These are phyloP conservation scores for Cladosporium sp. DNA, from an alignment of 2,329 filamentous ascomycete species.

Conservation along the genomic window DNA sequence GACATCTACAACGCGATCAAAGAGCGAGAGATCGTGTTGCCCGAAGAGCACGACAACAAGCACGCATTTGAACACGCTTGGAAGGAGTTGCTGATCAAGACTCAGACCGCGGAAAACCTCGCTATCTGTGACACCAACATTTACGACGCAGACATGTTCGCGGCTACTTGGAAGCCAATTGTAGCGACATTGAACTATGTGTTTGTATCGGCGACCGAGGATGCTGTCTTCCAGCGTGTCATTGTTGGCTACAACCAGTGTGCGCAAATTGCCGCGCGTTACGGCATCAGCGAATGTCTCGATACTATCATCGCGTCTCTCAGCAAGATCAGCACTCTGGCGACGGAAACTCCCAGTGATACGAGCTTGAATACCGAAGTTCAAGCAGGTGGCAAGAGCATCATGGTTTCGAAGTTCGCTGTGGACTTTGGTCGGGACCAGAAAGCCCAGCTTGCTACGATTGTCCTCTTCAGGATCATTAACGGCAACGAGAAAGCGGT, in stretches of 20 bases:
- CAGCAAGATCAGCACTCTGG: constrained; percentile 84
- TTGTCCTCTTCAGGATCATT: constrained; percentile 92
- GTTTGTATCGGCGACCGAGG: constrained; percentile 97
- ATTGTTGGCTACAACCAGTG: constrained; percentile 96
- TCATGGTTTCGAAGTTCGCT: constrained; percentile 98
- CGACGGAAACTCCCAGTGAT: constrained; percentile 72
- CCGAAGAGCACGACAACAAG: constrained; percentile 95
- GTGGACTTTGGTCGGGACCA: constrained; percentile 94
- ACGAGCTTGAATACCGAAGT: constrained; percentile 94
- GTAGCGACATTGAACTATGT: constrained; percentile 95
- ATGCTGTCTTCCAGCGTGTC: constrained; percentile 89
- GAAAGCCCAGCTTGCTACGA: constrained; percentile 86
- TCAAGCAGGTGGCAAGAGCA: constrained; percentile 78
- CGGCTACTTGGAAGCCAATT: constrained; percentile 91
- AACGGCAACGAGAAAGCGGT: constrained; percentile 80
- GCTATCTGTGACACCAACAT: constrained; percentile 85
- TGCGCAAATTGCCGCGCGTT: constrained; percentile 84
- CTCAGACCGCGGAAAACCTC: constrained; percentile 71
- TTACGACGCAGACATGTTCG: constrained; percentile 97
- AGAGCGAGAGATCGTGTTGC: constrained; percentile 90
- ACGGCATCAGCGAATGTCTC: constrained; percentile 78
- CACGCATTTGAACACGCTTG: constrained; percentile 97
- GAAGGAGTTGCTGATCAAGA: constrained; percentile 89
- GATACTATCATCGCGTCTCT: constrained; percentile 92
- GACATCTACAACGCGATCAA: constrained; percentile 90